Evolutionary conservation across 257 asterid species (phyloP).

Genomic region (Striga asiatica): DNA sequence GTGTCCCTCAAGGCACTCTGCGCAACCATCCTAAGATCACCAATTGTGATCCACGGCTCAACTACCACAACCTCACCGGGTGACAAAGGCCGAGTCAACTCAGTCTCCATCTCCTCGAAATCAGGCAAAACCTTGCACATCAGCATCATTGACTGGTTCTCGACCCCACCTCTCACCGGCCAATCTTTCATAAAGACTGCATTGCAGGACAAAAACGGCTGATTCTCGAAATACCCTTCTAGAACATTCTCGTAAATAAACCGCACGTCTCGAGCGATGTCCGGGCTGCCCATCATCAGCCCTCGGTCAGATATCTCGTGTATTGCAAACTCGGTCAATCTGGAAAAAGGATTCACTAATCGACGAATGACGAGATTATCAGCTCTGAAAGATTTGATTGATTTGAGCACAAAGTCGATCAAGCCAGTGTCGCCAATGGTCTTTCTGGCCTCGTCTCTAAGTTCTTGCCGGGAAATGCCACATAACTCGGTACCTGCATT

Average conservation of each 20-base stretch:
- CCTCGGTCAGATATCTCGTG: conserved; percentile 20
- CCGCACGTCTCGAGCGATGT: conserved; percentile 31
- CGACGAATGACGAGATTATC: conserved; percentile 48
- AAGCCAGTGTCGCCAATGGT: conserved; percentile 78
- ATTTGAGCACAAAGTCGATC: conserved; percentile 77
- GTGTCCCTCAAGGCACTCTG: conserved; percentile 68
- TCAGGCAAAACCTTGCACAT: conserved; percentile 57
- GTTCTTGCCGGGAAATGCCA: conserved; percentile 49
- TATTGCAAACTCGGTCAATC: conserved; percentile 41
- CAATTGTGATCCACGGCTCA: conserved; percentile 32
- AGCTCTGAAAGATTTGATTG: conserved; percentile 43
- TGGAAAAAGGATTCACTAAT: conserved; percentile 30
- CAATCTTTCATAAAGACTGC: conserved; percentile 47
- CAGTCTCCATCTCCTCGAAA: conserved; percentile 63
- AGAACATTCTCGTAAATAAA: conserved; percentile 41
- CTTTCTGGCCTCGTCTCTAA: conserved; percentile 53
- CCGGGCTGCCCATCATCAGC: conserved; percentile 8
- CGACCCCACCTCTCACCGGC: conserved; percentile 17
- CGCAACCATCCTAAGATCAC: conserved; percentile 40
- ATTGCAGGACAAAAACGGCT: conserved; percentile 31
- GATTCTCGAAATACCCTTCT: conserved; percentile 24
- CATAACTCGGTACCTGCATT: conserved; percentile 10
- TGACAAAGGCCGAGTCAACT: conserved; percentile 38
- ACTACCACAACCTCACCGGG: conserved; percentile 63
- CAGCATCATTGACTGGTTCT: conserved; percentile 24